Conservation (phyloP, 129 eudicot genomes). For the Sambucus nigra region DNA sequence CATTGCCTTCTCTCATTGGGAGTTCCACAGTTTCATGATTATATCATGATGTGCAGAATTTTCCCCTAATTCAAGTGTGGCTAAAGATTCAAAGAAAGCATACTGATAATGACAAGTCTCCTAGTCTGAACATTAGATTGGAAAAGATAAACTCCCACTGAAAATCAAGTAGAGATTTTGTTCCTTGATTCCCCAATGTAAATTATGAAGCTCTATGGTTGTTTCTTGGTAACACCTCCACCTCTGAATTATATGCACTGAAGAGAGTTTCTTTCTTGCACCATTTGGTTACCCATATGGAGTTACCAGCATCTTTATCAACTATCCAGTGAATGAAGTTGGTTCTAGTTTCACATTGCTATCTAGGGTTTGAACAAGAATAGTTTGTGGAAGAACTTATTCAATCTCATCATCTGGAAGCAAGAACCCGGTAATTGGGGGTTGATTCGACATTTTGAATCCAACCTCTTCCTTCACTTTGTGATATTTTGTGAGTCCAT, state of each 20-base stretch:
- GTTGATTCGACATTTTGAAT: too few relatives aligned
- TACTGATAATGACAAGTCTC: slow-evolving; percentile 11
- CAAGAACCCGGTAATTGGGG: not conserved
- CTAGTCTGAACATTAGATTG: slow-evolving; percentile 52
- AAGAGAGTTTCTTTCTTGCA: slow-evolving; percentile 75
- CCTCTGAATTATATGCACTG: slow-evolving; percentile 64
- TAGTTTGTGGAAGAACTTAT: slow-evolving; percentile 40
- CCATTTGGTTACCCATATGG: slow-evolving; percentile 60
- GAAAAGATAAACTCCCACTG: slow-evolving; percentile 43
- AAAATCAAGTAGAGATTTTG: slow-evolving; percentile 58
- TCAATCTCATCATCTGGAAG: slow-evolving; percentile 14
- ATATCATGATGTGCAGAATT: slow-evolving; percentile 76
- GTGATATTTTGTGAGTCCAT: not conserved
- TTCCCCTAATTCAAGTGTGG: slow-evolving; percentile 68
- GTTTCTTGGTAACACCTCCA: slow-evolving; percentile 66
- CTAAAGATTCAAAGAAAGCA: slow-evolving; percentile 42
- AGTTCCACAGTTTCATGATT: slow-evolving; percentile 39
- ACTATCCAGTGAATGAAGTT: slow-evolving; percentile 72
- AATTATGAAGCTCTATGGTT: slow-evolving; percentile 97
- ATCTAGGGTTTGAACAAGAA: slow-evolving; percentile 77
- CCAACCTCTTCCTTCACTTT: not conserved
- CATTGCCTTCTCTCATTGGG: slow-evolving; percentile 45
- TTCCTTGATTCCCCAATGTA: slow-evolving; percentile 91
- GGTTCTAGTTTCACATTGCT: slow-evolving; percentile 79
- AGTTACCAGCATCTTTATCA: slow-evolving; percentile 47